Conservation (phyloP, 2,329 filamentous ascomycete genomes). For the Fusarium citri region DNA sequence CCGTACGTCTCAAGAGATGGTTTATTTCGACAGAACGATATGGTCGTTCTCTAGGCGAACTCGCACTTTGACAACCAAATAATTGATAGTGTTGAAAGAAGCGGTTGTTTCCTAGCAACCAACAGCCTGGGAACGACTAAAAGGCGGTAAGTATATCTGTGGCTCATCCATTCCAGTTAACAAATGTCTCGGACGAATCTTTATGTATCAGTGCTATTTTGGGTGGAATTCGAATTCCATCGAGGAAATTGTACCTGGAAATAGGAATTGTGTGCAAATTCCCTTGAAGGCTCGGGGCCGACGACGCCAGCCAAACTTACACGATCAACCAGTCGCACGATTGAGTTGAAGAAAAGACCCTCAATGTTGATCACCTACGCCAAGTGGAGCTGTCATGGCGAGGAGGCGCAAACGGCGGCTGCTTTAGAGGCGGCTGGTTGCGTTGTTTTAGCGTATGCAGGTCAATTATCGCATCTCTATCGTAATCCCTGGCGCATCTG, state of each 20-base stretch:
- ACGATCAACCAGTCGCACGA: slow-evolving; percentile 21
- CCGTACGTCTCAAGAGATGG: slow-evolving; percentile 25
- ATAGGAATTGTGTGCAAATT: slow-evolving; percentile 9
- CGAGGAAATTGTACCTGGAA: slow-evolving; percentile 19
- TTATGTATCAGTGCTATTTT: slow-evolving; percentile 20
- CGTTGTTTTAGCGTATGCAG: slow-evolving; percentile 33
- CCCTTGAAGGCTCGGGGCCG: slow-evolving; percentile 11
- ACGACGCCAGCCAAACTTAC: slow-evolving; percentile 16
- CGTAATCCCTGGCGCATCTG: slow-evolving; percentile 15
- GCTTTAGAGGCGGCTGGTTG: slow-evolving; percentile 37
- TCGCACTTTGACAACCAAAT: slow-evolving; percentile 1
- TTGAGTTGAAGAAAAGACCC: slow-evolving; percentile 36
- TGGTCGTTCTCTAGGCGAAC: not conserved
- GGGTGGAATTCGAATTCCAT: slow-evolving; percentile 2
- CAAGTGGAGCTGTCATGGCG: slow-evolving; percentile 46
- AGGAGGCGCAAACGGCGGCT: slow-evolving; percentile 46
- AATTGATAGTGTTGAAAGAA: not conserved
- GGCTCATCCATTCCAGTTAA: slow-evolving; percentile 28
- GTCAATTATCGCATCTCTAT: slow-evolving; percentile 25
- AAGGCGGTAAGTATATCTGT: slow-evolving; percentile 21
- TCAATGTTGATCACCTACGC: slow-evolving; percentile 34
- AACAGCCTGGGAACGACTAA: slow-evolving; percentile 1
- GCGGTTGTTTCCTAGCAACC: slow-evolving; percentile 26
- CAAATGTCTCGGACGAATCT: not conserved
- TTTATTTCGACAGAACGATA: not conserved